Percentiles rank a stretch among this genome's conserved stretches.
Evolutionary conservation across 495 filamentous ascomycete genomes (phyloP).

Genomic region (Ramalina intermedia): DNA sequence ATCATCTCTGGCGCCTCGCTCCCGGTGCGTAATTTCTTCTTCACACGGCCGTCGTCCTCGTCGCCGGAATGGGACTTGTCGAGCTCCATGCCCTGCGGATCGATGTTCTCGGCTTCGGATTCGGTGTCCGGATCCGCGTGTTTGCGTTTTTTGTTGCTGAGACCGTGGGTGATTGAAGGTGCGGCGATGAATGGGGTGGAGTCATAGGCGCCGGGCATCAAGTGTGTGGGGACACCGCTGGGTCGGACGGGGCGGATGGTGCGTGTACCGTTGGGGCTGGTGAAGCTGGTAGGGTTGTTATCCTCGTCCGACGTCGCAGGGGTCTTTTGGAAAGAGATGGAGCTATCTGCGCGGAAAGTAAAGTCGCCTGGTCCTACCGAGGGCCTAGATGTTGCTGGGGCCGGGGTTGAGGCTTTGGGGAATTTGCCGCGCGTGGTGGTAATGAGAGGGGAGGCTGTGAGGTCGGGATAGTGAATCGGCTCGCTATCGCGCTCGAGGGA

Average conservation of each 20-base stretch:
- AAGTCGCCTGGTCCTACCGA: conserved; percentile 34
- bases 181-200: conserved; percentile 20
- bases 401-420: conserved; percentile 4
- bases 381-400: conserved; percentile 10
- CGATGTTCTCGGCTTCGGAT: conserved; percentile 21
- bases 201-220: conserved; percentile 15
- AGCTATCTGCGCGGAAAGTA: conserved; percentile 44
- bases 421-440: conserved; percentile 9
- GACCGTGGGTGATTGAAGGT: conserved; percentile 44
- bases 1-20: conserved; percentile 22
- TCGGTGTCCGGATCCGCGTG: conserved; percentile 26
- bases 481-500: conserved; percentile 15
- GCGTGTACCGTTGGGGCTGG: conserved; percentile 35
- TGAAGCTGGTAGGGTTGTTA: conserved; percentile 19
- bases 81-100: conserved; percentile 15
- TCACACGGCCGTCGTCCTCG: conserved; percentile 29
- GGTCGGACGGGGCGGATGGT: conserved; percentile 43
- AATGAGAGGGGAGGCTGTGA: conserved; percentile 19
- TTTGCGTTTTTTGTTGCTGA: conserved; percentile 59
- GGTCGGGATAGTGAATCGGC: conserved; percentile 26
- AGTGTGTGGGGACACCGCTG: conserved; percentile 20
- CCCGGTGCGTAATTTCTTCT: conserved; percentile 19
- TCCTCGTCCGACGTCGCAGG: not conserved
- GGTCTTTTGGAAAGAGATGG: conserved; percentile 32
- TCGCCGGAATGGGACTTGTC: conserved; percentile 24